Percentiles rank a stretch among this genome's conserved stretches.
Evolutionary conservation across 2,329 filamentous ascomycete genomes (phyloP).

Genomic region (Pseudohalonectria lignicola): DNA sequence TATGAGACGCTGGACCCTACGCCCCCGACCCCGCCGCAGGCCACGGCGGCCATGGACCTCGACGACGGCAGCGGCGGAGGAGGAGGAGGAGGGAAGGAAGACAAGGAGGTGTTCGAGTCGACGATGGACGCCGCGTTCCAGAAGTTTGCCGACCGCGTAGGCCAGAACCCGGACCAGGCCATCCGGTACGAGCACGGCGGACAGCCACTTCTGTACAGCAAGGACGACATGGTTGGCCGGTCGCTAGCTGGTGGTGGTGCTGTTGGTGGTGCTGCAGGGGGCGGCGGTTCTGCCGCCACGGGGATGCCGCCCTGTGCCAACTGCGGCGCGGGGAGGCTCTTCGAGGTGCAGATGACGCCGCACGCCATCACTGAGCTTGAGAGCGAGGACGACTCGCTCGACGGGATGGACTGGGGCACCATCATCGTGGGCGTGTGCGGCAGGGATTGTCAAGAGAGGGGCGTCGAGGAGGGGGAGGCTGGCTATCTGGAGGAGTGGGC

Average conservation of each 20-base stretch:
- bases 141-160: conserved; percentile 66
- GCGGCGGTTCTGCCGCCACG: conserved; percentile 9
- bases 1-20: conserved; percentile 71
- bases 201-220: conserved; percentile 67
- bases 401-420: conserved; percentile 98
- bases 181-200: conserved; percentile 73
- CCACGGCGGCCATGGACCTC: conserved; percentile 37
- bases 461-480: conserved; percentile 47
- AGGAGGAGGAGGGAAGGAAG: conserved; percentile 37
- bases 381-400: conserved; percentile 55
- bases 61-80: conserved; percentile 24
- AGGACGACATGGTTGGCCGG: conserved; percentile 62
- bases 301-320: conserved; percentile 65
- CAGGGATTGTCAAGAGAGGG: conserved; percentile 59
- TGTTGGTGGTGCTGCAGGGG: not conserved
- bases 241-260: conserved; percentile 30
- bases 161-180: conserved; percentile 73
- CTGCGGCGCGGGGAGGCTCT: conserved; percentile 66
- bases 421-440: conserved; percentile 79
- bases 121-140: conserved; percentile 67
- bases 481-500: conserved; percentile 91
- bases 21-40: conserved; percentile 37
- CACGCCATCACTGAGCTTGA: conserved; percentile 86
- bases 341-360: conserved; percentile 88
- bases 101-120: conserved; percentile 63